These are phyloP conservation scores for Apiospora saccharicola DNA, from an alignment of 2,329 filamentous ascomycete genomes.

Conservation along the genomic window DNA sequence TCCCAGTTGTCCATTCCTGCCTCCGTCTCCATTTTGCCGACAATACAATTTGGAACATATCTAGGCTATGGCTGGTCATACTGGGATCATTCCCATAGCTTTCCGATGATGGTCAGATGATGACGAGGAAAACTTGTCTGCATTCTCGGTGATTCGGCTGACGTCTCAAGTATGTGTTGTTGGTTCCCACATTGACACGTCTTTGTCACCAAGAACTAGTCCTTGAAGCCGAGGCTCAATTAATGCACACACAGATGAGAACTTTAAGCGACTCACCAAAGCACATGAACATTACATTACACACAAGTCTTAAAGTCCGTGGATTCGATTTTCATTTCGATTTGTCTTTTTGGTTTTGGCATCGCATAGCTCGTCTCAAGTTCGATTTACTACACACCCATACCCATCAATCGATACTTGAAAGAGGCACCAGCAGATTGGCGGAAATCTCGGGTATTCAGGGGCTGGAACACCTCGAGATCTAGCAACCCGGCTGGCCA, in stretches of 20 bases:
- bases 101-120: slow-evolving; percentile 24
- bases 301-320: slow-evolving; percentile 16
- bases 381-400: slow-evolving; percentile 20
- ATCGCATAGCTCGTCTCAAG: slow-evolving; percentile 19
- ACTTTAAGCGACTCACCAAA: not conserved
- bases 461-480: not conserved
- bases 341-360: slow-evolving; percentile 21
- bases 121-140: slow-evolving; percentile 22
- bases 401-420: slow-evolving; percentile 5
- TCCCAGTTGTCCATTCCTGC: not conserved
- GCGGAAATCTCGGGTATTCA: not conserved
- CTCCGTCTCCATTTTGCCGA: not conserved
- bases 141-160: too few relatives aligned
- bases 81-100: not conserved
- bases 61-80: not conserved
- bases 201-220: not conserved
- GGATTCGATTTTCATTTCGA: slow-evolving; percentile 23
- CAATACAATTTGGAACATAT: not conserved
- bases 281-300: not conserved
- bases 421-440: not conserved
- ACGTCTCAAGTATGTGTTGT: not conserved
- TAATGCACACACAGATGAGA: not conserved
- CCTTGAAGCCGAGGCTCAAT: not conserved
- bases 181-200: not conserved
- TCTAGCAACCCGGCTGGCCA: not conserved